Conservation (phyloP, 2,329 filamentous ascomycete species). For the Coniochaeta pulveracea region DNA sequence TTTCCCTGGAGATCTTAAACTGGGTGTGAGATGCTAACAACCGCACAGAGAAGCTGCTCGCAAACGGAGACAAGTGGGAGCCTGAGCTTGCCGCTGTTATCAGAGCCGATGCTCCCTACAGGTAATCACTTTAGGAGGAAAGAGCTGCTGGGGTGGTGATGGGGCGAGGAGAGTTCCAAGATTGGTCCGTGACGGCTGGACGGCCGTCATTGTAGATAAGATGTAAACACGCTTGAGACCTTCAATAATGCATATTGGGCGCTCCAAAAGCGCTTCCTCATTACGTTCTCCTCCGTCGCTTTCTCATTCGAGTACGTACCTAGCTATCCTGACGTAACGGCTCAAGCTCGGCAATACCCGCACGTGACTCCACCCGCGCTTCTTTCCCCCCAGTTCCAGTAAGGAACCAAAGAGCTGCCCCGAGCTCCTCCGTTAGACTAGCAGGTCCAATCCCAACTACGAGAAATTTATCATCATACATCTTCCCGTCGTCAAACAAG, state of each 20-base stretch:
- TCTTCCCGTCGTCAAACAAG: neutral
- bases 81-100: slow-evolving; percentile 88
- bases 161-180: neutral
- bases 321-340: too few species aligned
- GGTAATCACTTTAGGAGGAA: slow-evolving; percentile 36
- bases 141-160: neutral
- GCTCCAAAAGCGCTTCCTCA: too few species aligned
- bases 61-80: slow-evolving; percentile 96
- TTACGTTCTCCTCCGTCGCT: too few species aligned
- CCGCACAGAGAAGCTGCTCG: slow-evolving; percentile 61
- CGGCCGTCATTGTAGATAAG: slow-evolving; percentile 2
- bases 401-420: slow-evolving; percentile 5
- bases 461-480: slow-evolving; percentile 34
- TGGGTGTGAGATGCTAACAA: slow-evolving; percentile 11
- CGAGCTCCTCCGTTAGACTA: too few species aligned
- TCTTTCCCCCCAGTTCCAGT: too few species aligned
- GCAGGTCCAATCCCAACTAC: too few species aligned
- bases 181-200: neutral
- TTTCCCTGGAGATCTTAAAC: neutral
- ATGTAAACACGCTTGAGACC: neutral
- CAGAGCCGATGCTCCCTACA: slow-evolving; percentile 85
- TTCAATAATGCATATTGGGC: too few species aligned
- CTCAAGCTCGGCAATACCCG: too few species aligned
- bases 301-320: too few species aligned
- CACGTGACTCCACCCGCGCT: too few species aligned